Conservation (phyloP, 2,329 filamentous ascomycete genomes). For the Paecilomyces fulvus region DNA sequence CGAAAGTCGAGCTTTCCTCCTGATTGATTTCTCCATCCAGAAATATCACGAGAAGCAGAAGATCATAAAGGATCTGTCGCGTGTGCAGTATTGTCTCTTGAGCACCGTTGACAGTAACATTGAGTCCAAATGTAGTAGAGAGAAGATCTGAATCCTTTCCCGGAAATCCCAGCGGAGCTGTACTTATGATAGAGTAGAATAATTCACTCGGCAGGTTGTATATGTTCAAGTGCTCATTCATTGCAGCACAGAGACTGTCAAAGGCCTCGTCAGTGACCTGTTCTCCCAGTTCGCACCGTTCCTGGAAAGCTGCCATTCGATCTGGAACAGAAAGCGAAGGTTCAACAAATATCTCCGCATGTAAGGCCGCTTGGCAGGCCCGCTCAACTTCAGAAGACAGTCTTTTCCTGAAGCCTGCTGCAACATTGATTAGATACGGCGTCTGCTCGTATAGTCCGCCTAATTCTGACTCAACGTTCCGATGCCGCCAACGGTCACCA, state of each 20-base stretch:
- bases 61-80: conserved; percentile 67
- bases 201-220: conserved; percentile 40
- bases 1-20: conserved; percentile 61
- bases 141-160: conserved; percentile 34
- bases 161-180: conserved; percentile 35
- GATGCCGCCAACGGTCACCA: conserved; percentile 35
- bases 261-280: conserved; percentile 78
- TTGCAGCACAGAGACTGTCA: conserved; percentile 56
- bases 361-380: conserved; percentile 58
- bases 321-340: conserved; percentile 61
- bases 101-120: conserved; percentile 63
- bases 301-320: conserved; percentile 69
- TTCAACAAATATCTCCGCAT: conserved; percentile 66
- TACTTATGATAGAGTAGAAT: conserved; percentile 44
- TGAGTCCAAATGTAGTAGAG: conserved; percentile 66
- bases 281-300: conserved; percentile 67
- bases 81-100: conserved; percentile 70
- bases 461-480: conserved; percentile 37
- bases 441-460: conserved; percentile 47
- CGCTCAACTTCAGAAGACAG: conserved; percentile 63
- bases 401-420: conserved; percentile 59
- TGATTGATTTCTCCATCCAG: conserved; percentile 76
- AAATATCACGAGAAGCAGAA: conserved; percentile 75
- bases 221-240: conserved; percentile 57
- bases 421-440: conserved; percentile 59